Evolutionary conservation across 768 basidiomycete genomes (phyloP).

Genomic region (Obba rivulosa): DNA sequence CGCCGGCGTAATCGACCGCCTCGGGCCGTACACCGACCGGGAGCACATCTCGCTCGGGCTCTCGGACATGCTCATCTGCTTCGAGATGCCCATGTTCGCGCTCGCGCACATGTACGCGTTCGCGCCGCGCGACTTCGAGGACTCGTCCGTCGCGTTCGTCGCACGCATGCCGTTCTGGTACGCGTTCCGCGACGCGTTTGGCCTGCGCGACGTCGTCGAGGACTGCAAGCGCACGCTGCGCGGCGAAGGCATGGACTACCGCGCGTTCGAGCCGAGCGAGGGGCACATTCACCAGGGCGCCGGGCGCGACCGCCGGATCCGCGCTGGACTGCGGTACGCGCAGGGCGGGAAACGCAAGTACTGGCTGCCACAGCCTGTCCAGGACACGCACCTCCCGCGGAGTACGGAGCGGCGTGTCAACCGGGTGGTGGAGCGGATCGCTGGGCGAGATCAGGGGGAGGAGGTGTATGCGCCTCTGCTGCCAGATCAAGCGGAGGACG

Average conservation of each 20-base stretch:
- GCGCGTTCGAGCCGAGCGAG: conserved; percentile 94
- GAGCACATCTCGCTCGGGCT: conserved; percentile 89
- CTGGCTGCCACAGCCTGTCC: conserved; percentile 77
- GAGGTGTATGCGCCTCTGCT: conserved; percentile 77
- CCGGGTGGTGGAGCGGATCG: conserved; percentile 34
- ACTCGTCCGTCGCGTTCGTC: conserved; percentile 52
- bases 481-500: conserved; percentile 51
- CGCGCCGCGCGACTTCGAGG: conserved; percentile 83
- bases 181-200: conserved; percentile 86
- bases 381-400: conserved; percentile 33
- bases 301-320: conserved; percentile 80
- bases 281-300: conserved; percentile 88
- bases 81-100: conserved; percentile 98
- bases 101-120: conserved; percentile 95
- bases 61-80: conserved; percentile 86
- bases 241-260: conserved; percentile 92
- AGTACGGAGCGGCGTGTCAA: conserved; percentile 38
- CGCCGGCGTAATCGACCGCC: conserved; percentile 61
- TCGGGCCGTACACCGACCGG: conserved; percentile 83
- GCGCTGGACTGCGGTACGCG: conserved; percentile 88
- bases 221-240: conserved; percentile 78
- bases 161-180: conserved; percentile 88
- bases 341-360: conserved; percentile 92
- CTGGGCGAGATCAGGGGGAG: conserved; percentile 38
- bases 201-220: conserved; percentile 78